phyloP scores from a whole-genome alignment of 768 basidiomycete species.

The Pleurotus pulmonarius region DNA sequence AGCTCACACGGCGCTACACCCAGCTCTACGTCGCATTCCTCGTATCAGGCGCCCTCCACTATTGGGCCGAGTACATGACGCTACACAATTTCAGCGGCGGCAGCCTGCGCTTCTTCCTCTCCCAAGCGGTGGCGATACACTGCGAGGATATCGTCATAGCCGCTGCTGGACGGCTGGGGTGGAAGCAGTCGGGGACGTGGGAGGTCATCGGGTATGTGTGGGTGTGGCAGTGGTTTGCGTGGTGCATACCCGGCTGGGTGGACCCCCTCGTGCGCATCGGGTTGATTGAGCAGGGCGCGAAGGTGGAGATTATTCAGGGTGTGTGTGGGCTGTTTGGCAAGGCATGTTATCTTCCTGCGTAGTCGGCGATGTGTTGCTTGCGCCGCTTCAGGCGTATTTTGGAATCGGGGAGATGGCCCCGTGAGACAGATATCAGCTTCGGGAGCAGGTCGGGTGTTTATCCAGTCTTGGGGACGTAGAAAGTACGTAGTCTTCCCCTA shows the following conservation, averaged over 20 bases:
- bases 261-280: background rate
- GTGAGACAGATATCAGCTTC: too few relatives aligned
- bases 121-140: slow-evolving; percentile 26
- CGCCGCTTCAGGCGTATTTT: too few relatives aligned
- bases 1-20: slow-evolving; percentile 18
- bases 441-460: too few relatives aligned
- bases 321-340: background rate
- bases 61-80: slow-evolving; percentile 17
- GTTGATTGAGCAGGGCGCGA: background rate
- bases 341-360: too few relatives aligned
- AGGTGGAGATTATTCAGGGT: background rate
- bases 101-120: slow-evolving; percentile 20
- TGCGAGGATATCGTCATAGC: slow-evolving; percentile 24
- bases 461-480: too few relatives aligned
- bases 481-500: too few relatives aligned
- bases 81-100: slow-evolving; percentile 6
- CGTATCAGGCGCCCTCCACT: slow-evolving; percentile 26
- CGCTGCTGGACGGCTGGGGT: slow-evolving; percentile 8
- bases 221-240: slow-evolving; percentile 15
- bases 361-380: too few relatives aligned
- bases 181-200: background rate
- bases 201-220: slow-evolving; percentile 12
- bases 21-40: slow-evolving; percentile 29
- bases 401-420: too few relatives aligned
- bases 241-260: background rate